Base-by-base conservation (phyloP, 2,329 filamentous ascomycete species). In the Periglandula ipomoeae region DNA sequence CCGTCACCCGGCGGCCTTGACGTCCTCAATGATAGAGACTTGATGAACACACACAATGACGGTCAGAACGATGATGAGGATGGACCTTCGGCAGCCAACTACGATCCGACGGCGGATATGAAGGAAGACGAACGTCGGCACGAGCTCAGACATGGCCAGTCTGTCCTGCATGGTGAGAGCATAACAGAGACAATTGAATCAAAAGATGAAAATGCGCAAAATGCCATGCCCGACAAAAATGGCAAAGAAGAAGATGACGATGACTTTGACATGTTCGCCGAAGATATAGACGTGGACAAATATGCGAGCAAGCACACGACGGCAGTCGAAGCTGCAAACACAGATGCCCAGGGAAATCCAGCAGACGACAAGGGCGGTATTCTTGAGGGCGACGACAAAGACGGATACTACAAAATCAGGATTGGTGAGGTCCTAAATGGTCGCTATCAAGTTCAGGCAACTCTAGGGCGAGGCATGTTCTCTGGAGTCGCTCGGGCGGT, bases 381-480 rank as follows among this genome's bases (percentile, higher is more conserved):
- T 65, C 79, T 96, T 46, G 91, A 97, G 60, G 91, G 95, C 51
- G 90, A 95, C 61, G 93, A 97, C 62, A 82, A 85, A 46, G 89
- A 98, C 61, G 93, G 91, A 5, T 97, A 97, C 65, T 98, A 97
- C 74, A 94, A 93, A 67, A 84, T 96, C 50, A 89, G 94, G 50
- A 82, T 89, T 37, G 90, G 91, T 60, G 93, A 98, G 70, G 72
- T 97, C 46, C 76, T 98, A 53, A 87, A 95, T 58, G 84, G 84
- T 26, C 85, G 89, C 30, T 97, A 97, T 65, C 87, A 93, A 62
- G 82, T 98, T 27, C 85, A 91, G 64, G 82, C 90, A 50, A 84
- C 84, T 46, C 76, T 98, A 20, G 93, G 93, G 54, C 89, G 88
- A 66, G 93, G 93, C 58, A 95, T 96, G 78, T 98, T 96, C 65